Base-by-base conservation (phyloP, 2,329 filamentous ascomycete genomes). In the Fusarium oligoseptatum region DNA sequence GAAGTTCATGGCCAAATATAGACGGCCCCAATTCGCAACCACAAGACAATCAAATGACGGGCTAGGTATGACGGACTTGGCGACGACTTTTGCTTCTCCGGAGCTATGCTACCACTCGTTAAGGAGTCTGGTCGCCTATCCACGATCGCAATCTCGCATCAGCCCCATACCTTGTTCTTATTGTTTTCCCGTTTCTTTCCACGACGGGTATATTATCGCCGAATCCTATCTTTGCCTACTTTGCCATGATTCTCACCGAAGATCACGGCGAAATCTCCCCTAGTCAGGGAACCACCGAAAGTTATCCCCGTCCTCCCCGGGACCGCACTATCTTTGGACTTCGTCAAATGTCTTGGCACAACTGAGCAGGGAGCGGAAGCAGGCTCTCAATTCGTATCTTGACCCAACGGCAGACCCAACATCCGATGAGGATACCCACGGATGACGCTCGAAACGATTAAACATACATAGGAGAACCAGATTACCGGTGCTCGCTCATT, bases 331-430 rank as follows among this genome's bases (percentile, higher is more conserved):
- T 60, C 50, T 72, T 62, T 64, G 45, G 72, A 52, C 48, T 67
- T 75, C 68, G 72, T 55, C 34, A 70, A 64, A 39, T 27, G 32
- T 60, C 72, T 74, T 73, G 72, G 72, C 72, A 60, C 14, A 62
- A 60, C 69, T 65, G 72, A 73, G 60, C 58, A 70, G 64, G 64
- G 58, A 57, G 60, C 69, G 56, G 60, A 50, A 64, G 63, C 48
- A 58, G 65, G 11, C 61, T 50, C 60, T 36, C 55, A 64, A 41
- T 64, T 64, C 32, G 52, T 63, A 60, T 50, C 64, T 64, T 62
- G 45, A 55, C 7, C 60, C 24, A 27, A 45, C 20, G 32, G 22
- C 20, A 27, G n/a, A 39, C 10, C 36, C 8, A 32, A 58, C 22
- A 58, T 41, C 22, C 55, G 8, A 41, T 36, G 32, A 37, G 34